Conservation (phyloP, 305 asterid genomes). For the Fraxinus dipetala region DNA sequence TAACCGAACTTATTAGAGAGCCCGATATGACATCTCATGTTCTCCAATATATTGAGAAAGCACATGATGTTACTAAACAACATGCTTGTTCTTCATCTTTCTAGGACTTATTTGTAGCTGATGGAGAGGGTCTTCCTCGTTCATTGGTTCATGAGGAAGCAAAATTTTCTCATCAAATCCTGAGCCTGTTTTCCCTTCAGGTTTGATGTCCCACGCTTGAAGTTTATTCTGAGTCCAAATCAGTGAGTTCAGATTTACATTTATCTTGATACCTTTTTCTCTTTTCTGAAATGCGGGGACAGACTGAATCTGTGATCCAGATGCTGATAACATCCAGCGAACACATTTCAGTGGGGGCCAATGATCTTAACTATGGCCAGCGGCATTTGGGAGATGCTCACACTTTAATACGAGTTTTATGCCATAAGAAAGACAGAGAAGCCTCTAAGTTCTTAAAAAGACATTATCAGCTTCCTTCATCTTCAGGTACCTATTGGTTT, state of each 20-base stretch:
- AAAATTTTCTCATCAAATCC: slow-evolving; percentile 64
- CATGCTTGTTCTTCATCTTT: slow-evolving; percentile 29
- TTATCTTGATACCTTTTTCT: slow-evolving; percentile 23
- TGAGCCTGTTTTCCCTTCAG: slow-evolving; percentile 71
- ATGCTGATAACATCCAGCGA: slow-evolving; percentile 80
- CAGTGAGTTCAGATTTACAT: neutral
- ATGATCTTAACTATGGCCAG: slow-evolving; percentile 38
- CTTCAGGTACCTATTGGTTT: slow-evolving; percentile 64
- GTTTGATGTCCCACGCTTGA: slow-evolving; percentile 33
- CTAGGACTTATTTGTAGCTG: slow-evolving; percentile 92
- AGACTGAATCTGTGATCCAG: slow-evolving; percentile 79
- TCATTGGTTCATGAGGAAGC: slow-evolving; percentile 78
- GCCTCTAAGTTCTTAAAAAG: slow-evolving; percentile 81
- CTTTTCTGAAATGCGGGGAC: slow-evolving; percentile 21
- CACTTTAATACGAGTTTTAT: slow-evolving; percentile 74
- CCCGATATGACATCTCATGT: neutral
- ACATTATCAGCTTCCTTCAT: slow-evolving; percentile 77
- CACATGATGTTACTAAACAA: neutral
- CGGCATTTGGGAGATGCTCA: slow-evolving; percentile 72
- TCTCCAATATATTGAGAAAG: neutral
- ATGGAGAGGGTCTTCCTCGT: slow-evolving; percentile 97
- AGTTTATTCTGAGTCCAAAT: slow-evolving; percentile 13
- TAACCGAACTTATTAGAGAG: neutral
- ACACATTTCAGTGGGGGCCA: slow-evolving; percentile 53
- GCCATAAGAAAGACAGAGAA: slow-evolving; percentile 86